A percentile compares a stretch with the other conserved stretches of the same genome.
Evolutionary conservation across 2,329 filamentous ascomycete species (phyloP).

Genomic region (Cytospora paraplurivora): DNA sequence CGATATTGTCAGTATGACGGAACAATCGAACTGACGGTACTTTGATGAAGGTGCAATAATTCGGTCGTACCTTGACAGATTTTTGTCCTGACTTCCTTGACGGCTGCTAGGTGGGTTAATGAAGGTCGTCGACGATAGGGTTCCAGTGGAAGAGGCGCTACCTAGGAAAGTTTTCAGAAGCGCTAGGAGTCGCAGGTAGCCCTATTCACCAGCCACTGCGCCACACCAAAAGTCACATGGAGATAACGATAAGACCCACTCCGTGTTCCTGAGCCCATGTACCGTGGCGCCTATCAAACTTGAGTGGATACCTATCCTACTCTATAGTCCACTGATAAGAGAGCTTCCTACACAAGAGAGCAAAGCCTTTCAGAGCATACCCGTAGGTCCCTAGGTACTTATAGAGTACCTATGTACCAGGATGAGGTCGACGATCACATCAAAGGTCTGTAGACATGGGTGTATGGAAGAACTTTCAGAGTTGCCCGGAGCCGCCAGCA

Average conservation of each 20-base stretch:
- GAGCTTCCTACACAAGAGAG: no score
- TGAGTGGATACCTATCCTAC: no score
- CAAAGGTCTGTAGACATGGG: background rate
- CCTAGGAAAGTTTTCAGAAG: conserved; percentile 17
- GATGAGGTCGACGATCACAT: no score
- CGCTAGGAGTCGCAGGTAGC: conserved; percentile 2
- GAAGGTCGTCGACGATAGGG: conserved; percentile 24
- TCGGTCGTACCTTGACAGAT: conserved; percentile 28
- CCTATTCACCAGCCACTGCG: background rate
- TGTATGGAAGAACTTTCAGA: background rate
- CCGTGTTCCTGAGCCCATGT: background rate
- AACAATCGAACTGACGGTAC: background rate
- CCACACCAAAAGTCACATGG: conserved; percentile 8
- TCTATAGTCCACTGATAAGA: no score
- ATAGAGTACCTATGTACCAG: no score
- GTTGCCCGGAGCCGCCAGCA: conserved; percentile 1
- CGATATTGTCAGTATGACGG: conserved; percentile 19
- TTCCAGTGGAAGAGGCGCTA: conserved; percentile 4
- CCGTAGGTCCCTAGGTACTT: no score
- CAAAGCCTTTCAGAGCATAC: no score
- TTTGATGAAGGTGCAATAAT: conserved; percentile 1
- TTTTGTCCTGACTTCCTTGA: conserved; percentile 23
- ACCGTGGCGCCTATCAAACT: background rate
- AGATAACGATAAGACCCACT: conserved; percentile 14
- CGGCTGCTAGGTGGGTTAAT: conserved; percentile 28